Conservation (phyloP, 2,329 filamentous ascomycete species). For the Curvularia verruculosa region DNA sequence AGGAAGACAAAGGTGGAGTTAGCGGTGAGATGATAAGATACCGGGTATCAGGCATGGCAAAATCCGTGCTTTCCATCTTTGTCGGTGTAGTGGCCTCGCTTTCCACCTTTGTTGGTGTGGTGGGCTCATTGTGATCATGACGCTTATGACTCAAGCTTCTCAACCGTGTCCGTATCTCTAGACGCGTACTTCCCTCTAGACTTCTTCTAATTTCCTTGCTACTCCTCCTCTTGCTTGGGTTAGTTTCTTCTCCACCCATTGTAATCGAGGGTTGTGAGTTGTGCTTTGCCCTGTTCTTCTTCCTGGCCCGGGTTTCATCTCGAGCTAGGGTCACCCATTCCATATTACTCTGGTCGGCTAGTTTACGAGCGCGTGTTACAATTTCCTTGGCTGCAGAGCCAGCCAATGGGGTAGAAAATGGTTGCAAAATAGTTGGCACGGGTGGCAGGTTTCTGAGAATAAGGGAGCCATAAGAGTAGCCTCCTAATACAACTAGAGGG, state of each 20-base stretch:
- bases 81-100: constrained; percentile 14
- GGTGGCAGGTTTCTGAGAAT: constrained; percentile 76
- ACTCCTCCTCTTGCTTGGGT: constrained; percentile 46
- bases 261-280: constrained; percentile 37
- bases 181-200: constrained; percentile 39
- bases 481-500: constrained; percentile 66
- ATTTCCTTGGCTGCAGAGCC: constrained; percentile 72
- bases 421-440: constrained; percentile 59
- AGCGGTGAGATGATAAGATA: constrained; percentile 58
- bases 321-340: constrained; percentile 46
- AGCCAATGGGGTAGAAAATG: constrained; percentile 61
- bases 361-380: constrained; percentile 68
- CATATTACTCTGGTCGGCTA: constrained; percentile 68
- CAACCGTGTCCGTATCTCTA: constrained; percentile 43
- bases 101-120: constrained; percentile 10
- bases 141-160: constrained; percentile 39
- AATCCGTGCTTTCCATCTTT: not conserved
- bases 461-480: constrained; percentile 91
- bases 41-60: constrained; percentile 31
- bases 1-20: constrained; percentile 50
- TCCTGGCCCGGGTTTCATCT: constrained; percentile 26
- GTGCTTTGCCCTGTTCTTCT: constrained; percentile 36
- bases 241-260: constrained; percentile 57
- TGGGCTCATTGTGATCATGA: constrained; percentile 15
- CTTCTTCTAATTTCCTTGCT: constrained; percentile 50